Base-by-base conservation (phyloP, 2,329 filamentous ascomycete species). In the Myotisia sp. region DNA sequence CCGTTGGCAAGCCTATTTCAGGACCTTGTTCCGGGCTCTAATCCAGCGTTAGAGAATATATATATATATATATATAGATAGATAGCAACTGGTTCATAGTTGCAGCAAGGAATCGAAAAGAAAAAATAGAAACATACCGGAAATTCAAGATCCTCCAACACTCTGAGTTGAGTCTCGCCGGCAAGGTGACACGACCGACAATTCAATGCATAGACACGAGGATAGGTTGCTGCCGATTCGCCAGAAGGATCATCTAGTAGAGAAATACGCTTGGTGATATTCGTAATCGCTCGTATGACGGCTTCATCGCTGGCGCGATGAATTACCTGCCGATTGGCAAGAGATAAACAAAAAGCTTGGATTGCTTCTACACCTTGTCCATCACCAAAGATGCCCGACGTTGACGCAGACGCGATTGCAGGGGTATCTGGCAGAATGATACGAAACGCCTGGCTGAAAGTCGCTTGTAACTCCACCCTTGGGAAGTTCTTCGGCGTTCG, bases 251-350 rank as follows among this genome's bases (percentile, higher is more conserved):
- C 55, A 38, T 58, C 55, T 5, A 58, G 47, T 3, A 52, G 35
- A 7, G 51, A 42, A 29, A 61, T 56, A 17, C 49, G 54, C 34
- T 45, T 48, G 12, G 52, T 51, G 5, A 59, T 49, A 34, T 53
- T 49, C 8, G 56, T 54, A 24, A 61, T 48, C 17, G 44, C 52
- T 39, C 53, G 50, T 37, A 54, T 51, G 40, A 55, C 42, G 26
- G 59, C 56, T 29, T 51, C 43, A 42, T 62, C 59, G 36, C 58
- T 62, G n/a, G 57, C 45, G n/a, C 58, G 51, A 33, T 56, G 50
- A 20, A 59, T 42, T 2, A 55, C 38, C 37, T 58, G 55, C 9
- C 58, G 49, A 18, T 57, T 49, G 18, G 34, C 46, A 5, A 62
- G 47, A 27, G 45, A 54, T 9, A 44, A 36, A 29, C 51, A 54